Evolutionary conservation across 1,284 basidiomycete species (phyloP).

Genomic region (Clitocybe nebularis): DNA sequence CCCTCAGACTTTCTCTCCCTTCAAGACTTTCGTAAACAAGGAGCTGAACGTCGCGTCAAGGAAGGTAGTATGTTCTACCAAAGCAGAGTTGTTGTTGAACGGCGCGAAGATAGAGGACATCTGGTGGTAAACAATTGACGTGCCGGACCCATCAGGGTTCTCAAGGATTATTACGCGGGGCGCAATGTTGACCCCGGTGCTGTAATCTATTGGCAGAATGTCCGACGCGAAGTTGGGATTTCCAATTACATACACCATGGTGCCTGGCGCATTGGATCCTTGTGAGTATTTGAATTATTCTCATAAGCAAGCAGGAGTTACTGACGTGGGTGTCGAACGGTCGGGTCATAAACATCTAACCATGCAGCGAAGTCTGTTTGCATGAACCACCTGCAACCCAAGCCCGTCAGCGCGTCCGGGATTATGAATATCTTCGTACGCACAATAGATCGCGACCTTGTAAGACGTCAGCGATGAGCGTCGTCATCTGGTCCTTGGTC

Average conservation of each 20-base stretch:
- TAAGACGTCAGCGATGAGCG: conserved; percentile 2
- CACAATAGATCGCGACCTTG: conserved; percentile 3
- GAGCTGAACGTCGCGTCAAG: too few relatives aligned
- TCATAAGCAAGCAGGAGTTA: too few relatives aligned
- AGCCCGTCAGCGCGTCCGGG: neutral
- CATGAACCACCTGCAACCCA: conserved; percentile 1
- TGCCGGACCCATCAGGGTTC: neutral
- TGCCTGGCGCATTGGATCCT: too few relatives aligned
- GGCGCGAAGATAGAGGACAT: neutral
- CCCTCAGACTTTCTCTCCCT: too few relatives aligned
- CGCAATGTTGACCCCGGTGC: conserved; percentile 9
- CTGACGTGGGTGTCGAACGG: neutral
- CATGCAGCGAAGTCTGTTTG: conserved; percentile 3
- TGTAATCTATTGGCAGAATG: conserved; percentile 6
- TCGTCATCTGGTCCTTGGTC: conserved; percentile 3
- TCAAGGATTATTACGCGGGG: conserved; percentile 11
- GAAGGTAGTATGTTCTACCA: too few relatives aligned
- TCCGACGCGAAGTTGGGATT: conserved; percentile 8
- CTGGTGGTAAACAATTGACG: neutral
- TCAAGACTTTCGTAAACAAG: too few relatives aligned
- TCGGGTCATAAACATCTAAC: conserved; percentile 4
- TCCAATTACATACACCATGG: conserved; percentile 8
- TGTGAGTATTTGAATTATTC: too few relatives aligned
- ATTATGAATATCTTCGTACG: neutral
- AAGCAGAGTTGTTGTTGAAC: too few relatives aligned